Evolutionary conservation across 2,329 filamentous ascomycete species (phyloP).

Genomic region (Graphilbum fragrans): DNA sequence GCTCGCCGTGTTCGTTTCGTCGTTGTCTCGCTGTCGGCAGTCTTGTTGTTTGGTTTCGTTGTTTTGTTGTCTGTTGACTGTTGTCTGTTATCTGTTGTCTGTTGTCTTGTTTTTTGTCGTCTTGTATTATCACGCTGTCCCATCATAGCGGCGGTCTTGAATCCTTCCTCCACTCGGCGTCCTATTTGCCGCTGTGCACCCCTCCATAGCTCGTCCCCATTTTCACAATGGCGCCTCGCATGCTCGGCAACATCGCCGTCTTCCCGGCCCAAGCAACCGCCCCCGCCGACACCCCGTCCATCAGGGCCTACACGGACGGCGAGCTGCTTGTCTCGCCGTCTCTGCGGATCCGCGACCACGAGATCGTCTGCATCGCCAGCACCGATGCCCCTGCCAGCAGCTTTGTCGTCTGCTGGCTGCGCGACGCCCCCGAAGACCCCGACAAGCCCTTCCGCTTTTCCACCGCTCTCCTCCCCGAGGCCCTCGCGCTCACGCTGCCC

Average conservation of each 20-base stretch:
- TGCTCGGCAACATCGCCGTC: constrained; percentile 9
- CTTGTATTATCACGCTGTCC: no score
- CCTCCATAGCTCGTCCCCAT: no score
- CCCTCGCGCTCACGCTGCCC: constrained; percentile 16
- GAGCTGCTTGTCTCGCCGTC: constrained; percentile 4
- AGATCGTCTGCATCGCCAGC: constrained; percentile 15
- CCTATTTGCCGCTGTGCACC: no score
- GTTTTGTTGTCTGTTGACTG: no score
- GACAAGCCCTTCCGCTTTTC: constrained; percentile 1
- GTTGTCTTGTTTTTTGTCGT: no score
- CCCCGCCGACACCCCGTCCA: background rate
- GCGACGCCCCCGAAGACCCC: background rate
- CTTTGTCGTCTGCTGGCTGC: background rate
- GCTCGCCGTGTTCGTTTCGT: no score
- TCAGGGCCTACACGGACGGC: constrained; percentile 4
- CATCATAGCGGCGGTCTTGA: no score
- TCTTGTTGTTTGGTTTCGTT: no score
- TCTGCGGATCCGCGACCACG: constrained; percentile 8
- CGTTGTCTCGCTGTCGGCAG: no score
- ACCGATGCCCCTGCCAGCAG: background rate
- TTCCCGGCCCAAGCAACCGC: constrained; percentile 5
- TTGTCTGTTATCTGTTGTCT: no score
- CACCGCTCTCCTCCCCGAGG: constrained; percentile 11
- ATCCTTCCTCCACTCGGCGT: no score
- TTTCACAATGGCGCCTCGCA: no score